Evolutionary conservation across 129 eudicot genomes (phyloP).

Genomic region (Arctium lappa): DNA sequence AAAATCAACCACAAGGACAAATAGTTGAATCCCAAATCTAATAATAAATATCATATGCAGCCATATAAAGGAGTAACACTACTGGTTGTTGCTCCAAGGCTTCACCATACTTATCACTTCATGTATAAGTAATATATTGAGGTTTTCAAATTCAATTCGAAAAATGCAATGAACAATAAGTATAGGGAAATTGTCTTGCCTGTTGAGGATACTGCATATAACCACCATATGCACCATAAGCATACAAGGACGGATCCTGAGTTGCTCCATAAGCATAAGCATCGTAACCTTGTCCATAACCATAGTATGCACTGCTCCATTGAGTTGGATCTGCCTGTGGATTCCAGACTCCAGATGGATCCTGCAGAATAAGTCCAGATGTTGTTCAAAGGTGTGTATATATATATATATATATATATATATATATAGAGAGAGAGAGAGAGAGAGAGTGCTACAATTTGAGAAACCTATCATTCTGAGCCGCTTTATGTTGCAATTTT

Average conservation of each 20-base stretch:
- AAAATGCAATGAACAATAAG: neutral
- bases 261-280: slow-evolving; percentile 86
- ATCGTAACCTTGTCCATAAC: slow-evolving; percentile 95
- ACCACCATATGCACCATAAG: slow-evolving; percentile 85
- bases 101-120: neutral
- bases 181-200: slow-evolving; percentile 37
- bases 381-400: neutral
- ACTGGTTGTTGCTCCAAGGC: neutral
- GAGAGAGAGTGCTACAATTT: no score
- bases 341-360: slow-evolving; percentile 56
- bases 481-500: neutral
- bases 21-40: neutral
- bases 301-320: slow-evolving; percentile 80
- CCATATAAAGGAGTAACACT: neutral
- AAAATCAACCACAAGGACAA: slow-evolving; percentile 4
- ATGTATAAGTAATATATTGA: neutral
- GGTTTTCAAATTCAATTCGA: neutral
- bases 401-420: no score
- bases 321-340: slow-evolving; percentile 74
- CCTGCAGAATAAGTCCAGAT: slow-evolving; percentile 45
- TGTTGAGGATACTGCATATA: slow-evolving; percentile 90
- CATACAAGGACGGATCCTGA: slow-evolving; percentile 82
- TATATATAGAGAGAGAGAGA: no score
- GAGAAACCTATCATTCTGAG: neutral
- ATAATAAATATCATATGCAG: neutral